Conservation (phyloP, 495 filamentous ascomycete species). For the Penicillium desertorum region DNA sequence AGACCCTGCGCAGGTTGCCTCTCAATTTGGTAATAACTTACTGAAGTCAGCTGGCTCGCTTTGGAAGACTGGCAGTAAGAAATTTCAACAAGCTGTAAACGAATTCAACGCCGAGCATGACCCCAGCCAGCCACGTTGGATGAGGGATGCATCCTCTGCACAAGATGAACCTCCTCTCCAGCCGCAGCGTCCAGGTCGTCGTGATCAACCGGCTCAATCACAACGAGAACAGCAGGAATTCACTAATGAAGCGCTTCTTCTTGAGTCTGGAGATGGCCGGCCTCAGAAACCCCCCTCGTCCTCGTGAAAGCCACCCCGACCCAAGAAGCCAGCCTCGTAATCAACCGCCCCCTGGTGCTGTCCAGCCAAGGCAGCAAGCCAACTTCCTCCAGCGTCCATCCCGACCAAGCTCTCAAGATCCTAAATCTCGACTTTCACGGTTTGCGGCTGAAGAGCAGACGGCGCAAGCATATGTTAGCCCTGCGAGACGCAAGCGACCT, state of each 20-base stretch:
- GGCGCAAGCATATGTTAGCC: constrained; percentile 84
- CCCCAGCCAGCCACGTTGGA: constrained; percentile 88
- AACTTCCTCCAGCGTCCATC: constrained; percentile 43
- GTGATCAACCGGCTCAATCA: constrained; percentile 21
- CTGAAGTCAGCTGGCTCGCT: constrained; percentile 92
- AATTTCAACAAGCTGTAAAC: constrained; percentile 88
- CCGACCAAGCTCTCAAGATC: constrained; percentile 47
- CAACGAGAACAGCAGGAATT: constrained; percentile 39
- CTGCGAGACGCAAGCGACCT: constrained; percentile 73
- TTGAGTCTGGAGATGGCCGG: constrained; percentile 63
- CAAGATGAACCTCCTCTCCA: constrained; percentile 29
- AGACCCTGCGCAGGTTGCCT: constrained; percentile 77
- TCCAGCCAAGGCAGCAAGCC: constrained; percentile 33
- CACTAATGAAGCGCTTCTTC: constrained; percentile 88
- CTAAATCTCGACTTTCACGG: constrained; percentile 63
- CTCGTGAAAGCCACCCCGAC: constrained; percentile 27
- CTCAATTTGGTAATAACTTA: constrained; percentile 76
- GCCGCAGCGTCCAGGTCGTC: constrained; percentile 20
- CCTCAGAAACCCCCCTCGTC: constrained; percentile 39
- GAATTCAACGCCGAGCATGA: constrained; percentile 86
- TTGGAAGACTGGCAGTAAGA: constrained; percentile 93
- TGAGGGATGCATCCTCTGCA: constrained; percentile 64
- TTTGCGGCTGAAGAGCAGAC: constrained; percentile 77
- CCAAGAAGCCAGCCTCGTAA: constrained; percentile 34
- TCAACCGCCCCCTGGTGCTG: constrained; percentile 43